Percentiles rank a stretch among this genome's conserved stretches.
Conservation (phyloP, 1,284 basidiomycete genomes). For the Cryptococcus deneoformans region DNA sequence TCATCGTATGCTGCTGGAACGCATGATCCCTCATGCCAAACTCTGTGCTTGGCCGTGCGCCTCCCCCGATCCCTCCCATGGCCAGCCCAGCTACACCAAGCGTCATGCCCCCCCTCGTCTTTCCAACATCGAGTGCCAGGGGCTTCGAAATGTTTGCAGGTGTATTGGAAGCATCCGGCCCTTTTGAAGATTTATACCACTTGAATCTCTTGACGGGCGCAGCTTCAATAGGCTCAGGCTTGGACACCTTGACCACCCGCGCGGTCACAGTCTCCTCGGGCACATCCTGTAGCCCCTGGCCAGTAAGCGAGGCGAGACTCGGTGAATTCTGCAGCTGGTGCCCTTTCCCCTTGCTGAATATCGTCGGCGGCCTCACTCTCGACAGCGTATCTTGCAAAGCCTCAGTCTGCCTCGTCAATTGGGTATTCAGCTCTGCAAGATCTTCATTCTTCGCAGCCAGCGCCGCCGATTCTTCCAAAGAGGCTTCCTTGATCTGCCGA, state of each 20-base stretch:
- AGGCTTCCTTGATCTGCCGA: slow-evolving; percentile 77
- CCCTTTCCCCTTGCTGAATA: slow-evolving; percentile 17
- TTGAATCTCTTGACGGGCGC: slow-evolving; percentile 54
- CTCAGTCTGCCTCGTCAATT: slow-evolving; percentile 74
- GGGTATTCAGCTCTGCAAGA: slow-evolving; percentile 76
- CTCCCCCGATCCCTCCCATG: slow-evolving; percentile 8
- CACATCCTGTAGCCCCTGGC: slow-evolving; percentile 46
- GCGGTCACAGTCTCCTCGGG: slow-evolving; percentile 44
- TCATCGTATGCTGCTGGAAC: slow-evolving; percentile 85
- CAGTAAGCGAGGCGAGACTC: slow-evolving; percentile 47
- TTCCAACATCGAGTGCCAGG: slow-evolving; percentile 12
- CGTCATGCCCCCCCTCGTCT: slow-evolving; percentile 9
- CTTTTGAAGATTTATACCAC: slow-evolving; percentile 54
- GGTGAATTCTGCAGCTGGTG: slow-evolving; percentile 46
- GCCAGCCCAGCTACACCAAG: slow-evolving; percentile 2
- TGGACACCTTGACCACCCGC: slow-evolving; percentile 47
- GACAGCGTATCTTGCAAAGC: slow-evolving; percentile 45
- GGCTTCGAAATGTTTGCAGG: slow-evolving; percentile 39
- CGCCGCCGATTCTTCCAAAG: slow-evolving; percentile 84
- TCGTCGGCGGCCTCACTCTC: slow-evolving; percentile 25
- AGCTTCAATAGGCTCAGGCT: slow-evolving; percentile 50
- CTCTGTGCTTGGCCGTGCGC: slow-evolving; percentile 44
- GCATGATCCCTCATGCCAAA: slow-evolving; percentile 61
- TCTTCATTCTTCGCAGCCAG: slow-evolving; percentile 91
- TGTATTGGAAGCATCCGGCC: slow-evolving; percentile 30